These are phyloP conservation scores for Pezicula radicicola DNA, from an alignment of 2,329 filamentous ascomycete species.

Conservation along the genomic window DNA sequence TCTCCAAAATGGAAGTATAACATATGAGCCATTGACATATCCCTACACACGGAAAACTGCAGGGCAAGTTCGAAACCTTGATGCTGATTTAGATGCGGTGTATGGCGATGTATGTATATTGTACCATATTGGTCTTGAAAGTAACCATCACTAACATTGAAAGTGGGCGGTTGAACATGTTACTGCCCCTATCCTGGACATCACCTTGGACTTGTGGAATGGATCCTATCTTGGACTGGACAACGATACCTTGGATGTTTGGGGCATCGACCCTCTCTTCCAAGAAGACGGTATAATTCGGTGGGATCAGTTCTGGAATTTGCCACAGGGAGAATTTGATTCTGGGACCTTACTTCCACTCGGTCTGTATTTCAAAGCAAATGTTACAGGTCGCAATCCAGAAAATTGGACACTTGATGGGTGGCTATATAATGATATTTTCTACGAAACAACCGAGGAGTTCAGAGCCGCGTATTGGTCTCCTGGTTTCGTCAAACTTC, in stretches of 20 bases:
- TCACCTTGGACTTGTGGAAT: constrained; percentile 42
- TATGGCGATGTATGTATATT: constrained; percentile 16
- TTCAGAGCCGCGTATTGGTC: constrained; percentile 42
- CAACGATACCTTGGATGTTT: constrained; percentile 39
- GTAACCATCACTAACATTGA: no score
- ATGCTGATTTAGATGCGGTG: constrained; percentile 42
- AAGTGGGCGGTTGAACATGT: constrained; percentile 32
- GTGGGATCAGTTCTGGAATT: background rate
- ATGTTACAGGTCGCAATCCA: constrained; percentile 49
- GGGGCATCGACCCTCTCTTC: constrained; percentile 6
- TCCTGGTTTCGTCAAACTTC: constrained; percentile 42
- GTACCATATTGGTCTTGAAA: no score
- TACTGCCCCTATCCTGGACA: constrained; percentile 33
- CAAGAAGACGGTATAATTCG: constrained; percentile 1
- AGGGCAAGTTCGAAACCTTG: constrained; percentile 37
- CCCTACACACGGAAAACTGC: constrained; percentile 25
- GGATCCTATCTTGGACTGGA: constrained; percentile 34
- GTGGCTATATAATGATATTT: constrained; percentile 53
- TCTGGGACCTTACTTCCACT: constrained; percentile 40
- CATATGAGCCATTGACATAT: background rate
- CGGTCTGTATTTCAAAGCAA: constrained; percentile 39
- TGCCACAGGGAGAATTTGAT: background rate
- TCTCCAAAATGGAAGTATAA: background rate
- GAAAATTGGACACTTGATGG: constrained; percentile 46
- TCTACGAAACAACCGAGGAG: constrained; percentile 46